phyloP scores from a whole-genome alignment of 164 flowering plant species.

The Umbilicus rupestris region DNA sequence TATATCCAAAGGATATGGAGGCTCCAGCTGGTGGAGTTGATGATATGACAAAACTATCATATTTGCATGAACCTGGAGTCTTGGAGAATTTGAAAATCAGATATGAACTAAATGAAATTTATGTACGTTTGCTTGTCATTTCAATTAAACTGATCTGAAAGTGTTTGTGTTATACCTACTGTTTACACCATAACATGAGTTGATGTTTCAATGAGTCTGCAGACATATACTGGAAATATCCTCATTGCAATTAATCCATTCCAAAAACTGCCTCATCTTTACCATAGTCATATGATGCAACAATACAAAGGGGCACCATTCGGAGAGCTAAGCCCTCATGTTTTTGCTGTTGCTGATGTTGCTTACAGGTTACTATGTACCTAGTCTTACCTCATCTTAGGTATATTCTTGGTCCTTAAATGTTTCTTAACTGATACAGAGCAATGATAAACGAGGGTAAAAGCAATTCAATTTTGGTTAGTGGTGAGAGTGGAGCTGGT shows the following conservation, averaged over 20 bases:
- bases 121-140: slow-evolving; percentile 24
- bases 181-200: not conserved
- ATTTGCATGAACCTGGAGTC: slow-evolving; percentile 59
- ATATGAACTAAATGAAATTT: slow-evolving; percentile 59
- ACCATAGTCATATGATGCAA: slow-evolving; percentile 46
- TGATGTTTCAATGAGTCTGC: slow-evolving; percentile 10
- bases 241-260: slow-evolving; percentile 51
- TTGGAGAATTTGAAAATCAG: slow-evolving; percentile 37
- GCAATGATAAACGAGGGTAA: slow-evolving; percentile 59
- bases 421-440: slow-evolving; percentile 19
- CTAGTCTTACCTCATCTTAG: not conserved
- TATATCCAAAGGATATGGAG: slow-evolving; percentile 54
- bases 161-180: not conserved
- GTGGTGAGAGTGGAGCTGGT: slow-evolving; percentile 73
- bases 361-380: slow-evolving; percentile 30
- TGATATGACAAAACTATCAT: slow-evolving; percentile 63
- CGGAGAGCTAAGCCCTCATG: slow-evolving; percentile 51
- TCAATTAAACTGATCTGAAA: not conserved
- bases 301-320: slow-evolving; percentile 57
- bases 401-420: not conserved
- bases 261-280: slow-evolving; percentile 43
- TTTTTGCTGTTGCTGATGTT: slow-evolving; percentile 53
- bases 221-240: slow-evolving; percentile 51
- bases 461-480: slow-evolving; percentile 56
- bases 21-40: slow-evolving; percentile 65